Base-by-base conservation (phyloP, 352 stramenopile genomes). In the Paralagenidium karlingii region DNA sequence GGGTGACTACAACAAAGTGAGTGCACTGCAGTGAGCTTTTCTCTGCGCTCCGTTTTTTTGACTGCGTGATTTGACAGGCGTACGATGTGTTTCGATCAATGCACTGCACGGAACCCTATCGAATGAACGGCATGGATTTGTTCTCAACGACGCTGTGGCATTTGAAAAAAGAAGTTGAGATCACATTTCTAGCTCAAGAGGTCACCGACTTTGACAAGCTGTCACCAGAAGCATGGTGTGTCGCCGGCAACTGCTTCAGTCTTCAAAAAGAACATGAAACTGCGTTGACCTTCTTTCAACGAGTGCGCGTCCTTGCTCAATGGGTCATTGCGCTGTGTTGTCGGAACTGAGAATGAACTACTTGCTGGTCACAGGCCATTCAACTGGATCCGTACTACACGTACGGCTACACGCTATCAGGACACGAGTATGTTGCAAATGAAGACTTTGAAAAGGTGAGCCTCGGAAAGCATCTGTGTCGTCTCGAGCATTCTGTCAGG, bases 251-350 rank as follows among this genome's bases (percentile, higher is more conserved):
- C 52, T 98, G 92, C 58, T 98, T 98, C 60, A 97, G 86, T 29
- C 62, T 98, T 12, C 94, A 98, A 55, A 98, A 98, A 55, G 95
- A 99, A 53, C 93, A 98, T 56, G 93, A 98, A 56, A 94, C 73
- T 13, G 94, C 95, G 1, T 68, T 99, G 12, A 68, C 79, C 18
- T 98, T 98, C 50, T 98, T 99, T 57, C 81, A 96, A 51, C 73
- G 94, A 47, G 70, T 84, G 55, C 21, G 61, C 15, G 7, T 22
- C 19, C 8, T 16, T 7, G 1, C 24, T 18, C 5, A 40, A 21
- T 29, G 8, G 11, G 7, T 40, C 15, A 40, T 29, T 19, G n/a
- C 20, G 20, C 24, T 24, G 34, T n/a, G n/a, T n/a, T n/a, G n/a
- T n/a, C n/a, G n/a, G n/a, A n/a, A n/a, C n/a, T n/a, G 26, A 41